Conservation (phyloP, 192 early-diverging fungal species). For the Cetraspora pellucida region DNA sequence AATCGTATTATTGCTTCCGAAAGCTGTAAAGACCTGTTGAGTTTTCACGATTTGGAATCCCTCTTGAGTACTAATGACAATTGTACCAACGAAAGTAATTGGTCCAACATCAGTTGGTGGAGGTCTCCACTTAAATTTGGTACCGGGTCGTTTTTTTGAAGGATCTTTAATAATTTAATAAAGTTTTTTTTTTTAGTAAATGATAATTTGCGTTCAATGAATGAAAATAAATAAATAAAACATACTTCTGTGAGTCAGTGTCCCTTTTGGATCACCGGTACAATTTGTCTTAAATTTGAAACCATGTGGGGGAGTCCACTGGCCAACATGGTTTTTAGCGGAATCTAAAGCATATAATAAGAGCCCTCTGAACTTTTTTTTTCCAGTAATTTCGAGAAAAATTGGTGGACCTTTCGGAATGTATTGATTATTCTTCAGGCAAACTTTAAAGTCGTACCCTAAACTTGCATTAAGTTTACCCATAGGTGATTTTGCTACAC, state of each 20-base stretch:
- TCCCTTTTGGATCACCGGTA: neutral
- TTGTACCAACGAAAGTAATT: neutral
- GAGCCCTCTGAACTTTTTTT: neutral
- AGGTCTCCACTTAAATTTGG: neutral
- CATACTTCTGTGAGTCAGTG: neutral
- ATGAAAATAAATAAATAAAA: neutral
- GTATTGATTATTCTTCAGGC: neutral
- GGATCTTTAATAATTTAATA: neutral
- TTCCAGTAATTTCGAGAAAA: neutral
- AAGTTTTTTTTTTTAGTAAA: neutral
- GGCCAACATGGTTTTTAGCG: neutral
- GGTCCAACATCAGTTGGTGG: neutral
- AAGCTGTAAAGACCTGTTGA: neutral
- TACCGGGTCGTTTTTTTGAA: neutral
- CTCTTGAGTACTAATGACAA: neutral
- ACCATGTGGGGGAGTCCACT: neutral
- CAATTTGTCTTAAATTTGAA: neutral
- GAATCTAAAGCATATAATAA: neutral
- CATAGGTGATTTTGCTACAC: slow-evolving; percentile 37
- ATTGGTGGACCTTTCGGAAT: neutral
- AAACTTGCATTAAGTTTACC: neutral
- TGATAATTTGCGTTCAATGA: neutral
- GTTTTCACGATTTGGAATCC: neutral
- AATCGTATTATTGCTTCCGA: neutral
- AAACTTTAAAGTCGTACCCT: neutral